phyloP scores from a whole-genome alignment of 441 rosid genomes.

The Corymbia calophylla region DNA sequence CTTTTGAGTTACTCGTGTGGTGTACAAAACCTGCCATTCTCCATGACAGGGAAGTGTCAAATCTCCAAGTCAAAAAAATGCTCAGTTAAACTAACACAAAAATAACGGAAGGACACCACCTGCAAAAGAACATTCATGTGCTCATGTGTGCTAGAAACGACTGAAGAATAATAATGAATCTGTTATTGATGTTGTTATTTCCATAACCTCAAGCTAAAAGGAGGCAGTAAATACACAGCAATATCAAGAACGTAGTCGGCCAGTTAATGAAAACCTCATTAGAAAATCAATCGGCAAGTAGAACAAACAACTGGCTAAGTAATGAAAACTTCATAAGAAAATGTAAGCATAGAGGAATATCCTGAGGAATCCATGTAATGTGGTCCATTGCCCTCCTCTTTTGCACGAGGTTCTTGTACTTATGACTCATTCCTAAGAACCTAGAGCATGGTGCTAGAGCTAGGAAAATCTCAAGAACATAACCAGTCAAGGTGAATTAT shows the following conservation, averaged over 20 bases:
- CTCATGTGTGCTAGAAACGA: background rate
- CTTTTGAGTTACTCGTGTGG: constrained; percentile 41
- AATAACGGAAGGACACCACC: too few relatives aligned
- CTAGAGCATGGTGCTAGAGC: background rate
- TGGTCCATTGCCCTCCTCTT: background rate
- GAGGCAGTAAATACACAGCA: background rate
- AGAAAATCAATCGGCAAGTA: background rate
- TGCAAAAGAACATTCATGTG: background rate
- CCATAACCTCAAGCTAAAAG: background rate
- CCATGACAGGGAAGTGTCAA: background rate
- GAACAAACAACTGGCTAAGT: background rate
- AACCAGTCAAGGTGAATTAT: background rate
- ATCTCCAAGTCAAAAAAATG: background rate
- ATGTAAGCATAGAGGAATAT: background rate
- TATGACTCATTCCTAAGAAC: background rate
- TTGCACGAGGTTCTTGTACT: background rate
- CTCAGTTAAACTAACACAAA: background rate
- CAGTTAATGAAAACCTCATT: background rate
- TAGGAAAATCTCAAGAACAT: background rate
- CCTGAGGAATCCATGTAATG: background rate
- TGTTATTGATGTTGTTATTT: background rate
- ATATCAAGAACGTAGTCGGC: background rate
- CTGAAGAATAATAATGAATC: background rate
- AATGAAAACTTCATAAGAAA: background rate
- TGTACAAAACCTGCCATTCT: constrained; percentile 40